Conservation (phyloP, 352 stramenopile species). For the Phytophthora brassicae region DNA sequence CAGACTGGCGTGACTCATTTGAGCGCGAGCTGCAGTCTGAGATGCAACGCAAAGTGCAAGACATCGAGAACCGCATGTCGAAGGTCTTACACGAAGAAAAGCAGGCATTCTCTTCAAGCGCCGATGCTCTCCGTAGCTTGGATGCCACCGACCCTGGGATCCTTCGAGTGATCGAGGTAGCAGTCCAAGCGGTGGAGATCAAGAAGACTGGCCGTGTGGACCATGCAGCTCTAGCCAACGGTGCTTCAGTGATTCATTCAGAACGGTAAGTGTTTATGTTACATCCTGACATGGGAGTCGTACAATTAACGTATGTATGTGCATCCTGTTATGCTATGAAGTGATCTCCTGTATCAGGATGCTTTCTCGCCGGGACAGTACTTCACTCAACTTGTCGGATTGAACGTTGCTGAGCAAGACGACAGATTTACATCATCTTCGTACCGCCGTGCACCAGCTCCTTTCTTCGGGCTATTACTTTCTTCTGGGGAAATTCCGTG, state of each 20-base stretch:
- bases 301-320: neutral
- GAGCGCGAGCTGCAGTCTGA: slow-evolving; percentile 46
- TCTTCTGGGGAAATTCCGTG: slow-evolving; percentile 58
- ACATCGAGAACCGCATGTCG: slow-evolving; percentile 61
- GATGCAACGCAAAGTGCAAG: slow-evolving; percentile 51
- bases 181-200: slow-evolving; percentile 58
- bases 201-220: slow-evolving; percentile 63
- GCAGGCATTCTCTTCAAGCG: slow-evolving; percentile 48
- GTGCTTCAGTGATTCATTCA: slow-evolving; percentile 57
- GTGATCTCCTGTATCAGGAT: slow-evolving; percentile 55
- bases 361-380: slow-evolving; percentile 34
- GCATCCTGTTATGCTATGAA: slow-evolving; percentile 19
- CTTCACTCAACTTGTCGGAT: slow-evolving; percentile 36
- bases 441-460: slow-evolving; percentile 41
- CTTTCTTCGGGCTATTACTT: slow-evolving; percentile 40
- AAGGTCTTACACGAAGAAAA: slow-evolving; percentile 66
- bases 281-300: neutral
- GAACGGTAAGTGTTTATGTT: slow-evolving; percentile 38
- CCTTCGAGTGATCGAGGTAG: slow-evolving; percentile 41
- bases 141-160: slow-evolving; percentile 58
- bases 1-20: slow-evolving; percentile 34
- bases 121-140: slow-evolving; percentile 47
- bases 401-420: slow-evolving; percentile 17
- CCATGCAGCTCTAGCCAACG: slow-evolving; percentile 68
- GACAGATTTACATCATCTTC: slow-evolving; percentile 61